Base-by-base conservation (phyloP, 164 flowering plant species). In the Stephania japonica region DNA sequence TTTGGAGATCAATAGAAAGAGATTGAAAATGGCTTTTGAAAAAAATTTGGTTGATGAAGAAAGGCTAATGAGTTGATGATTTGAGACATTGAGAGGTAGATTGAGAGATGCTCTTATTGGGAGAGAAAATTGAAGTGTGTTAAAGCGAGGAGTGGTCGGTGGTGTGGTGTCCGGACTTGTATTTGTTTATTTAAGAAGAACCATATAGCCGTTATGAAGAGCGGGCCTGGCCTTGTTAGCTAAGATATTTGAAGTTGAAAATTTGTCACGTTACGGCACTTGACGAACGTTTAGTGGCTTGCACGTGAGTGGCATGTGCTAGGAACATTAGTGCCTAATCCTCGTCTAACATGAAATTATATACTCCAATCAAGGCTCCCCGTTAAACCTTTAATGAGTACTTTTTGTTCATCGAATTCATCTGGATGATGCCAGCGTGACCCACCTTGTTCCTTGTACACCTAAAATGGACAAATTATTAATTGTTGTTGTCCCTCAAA, bases 1-100 rank as follows among this genome's bases (percentile, higher is more conserved):
- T 80, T 81, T 50, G 50, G 14, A 13, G 70, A 26, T 21, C 11
- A 12, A 56, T 59, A 5, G 53, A 47, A 16, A 16, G 53, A 47
- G 53, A 47, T 47, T 2, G 16, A 23, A 27, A 50, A 56, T 41
- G 42, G 49, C 64, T 32, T 32, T n/a, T 47, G 1, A 2, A 12
- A 1, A 12, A 2, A 12, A 1, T 24, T 19, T 5, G 41, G 1
- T 26, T 61, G 47, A 62, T 62, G 63, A 53, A 75, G 75, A 59
- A 49, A 59, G 71, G 64, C 50, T 68, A 43, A 26, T 18, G n/a
- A 53, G 71, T 23, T 67, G 44, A 18, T 23, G 38, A 65, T 26
- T 26, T 19, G 27, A 18, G 41, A 64, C 14, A 69, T 68, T 1
- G 50, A 41, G 41, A 42, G 42, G 27, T 65, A 6, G 50, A 50